A percentile compares a stretch with the other conserved stretches of the same genome.
Evolutionary conservation across 148 eudicot genomes (phyloP).

Genomic region (Cornus florida): DNA sequence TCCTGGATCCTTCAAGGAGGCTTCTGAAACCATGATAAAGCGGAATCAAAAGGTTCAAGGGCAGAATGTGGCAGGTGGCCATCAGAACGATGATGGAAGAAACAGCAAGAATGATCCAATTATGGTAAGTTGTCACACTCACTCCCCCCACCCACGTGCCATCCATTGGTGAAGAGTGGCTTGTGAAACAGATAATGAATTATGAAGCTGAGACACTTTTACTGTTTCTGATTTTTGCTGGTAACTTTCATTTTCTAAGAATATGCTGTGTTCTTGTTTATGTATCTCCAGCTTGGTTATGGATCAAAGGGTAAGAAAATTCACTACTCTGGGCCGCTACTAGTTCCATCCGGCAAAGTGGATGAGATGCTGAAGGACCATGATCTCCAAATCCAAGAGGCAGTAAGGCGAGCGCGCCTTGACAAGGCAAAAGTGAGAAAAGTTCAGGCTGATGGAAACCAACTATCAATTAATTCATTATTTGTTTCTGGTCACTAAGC

Average conservation of each 20-base stretch:
- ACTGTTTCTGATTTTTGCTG: neutral
- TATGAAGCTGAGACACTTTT: too few relatives aligned
- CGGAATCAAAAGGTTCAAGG: slow-evolving; percentile 44
- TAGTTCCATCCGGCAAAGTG: slow-evolving; percentile 81
- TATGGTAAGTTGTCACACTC: slow-evolving; percentile 52
- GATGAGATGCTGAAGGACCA: slow-evolving; percentile 93
- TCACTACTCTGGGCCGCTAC: slow-evolving; percentile 92
- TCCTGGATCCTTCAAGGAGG: slow-evolving; percentile 86
- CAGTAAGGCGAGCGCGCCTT: slow-evolving; percentile 75
- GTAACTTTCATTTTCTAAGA: neutral
- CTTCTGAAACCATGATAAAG: slow-evolving; percentile 42
- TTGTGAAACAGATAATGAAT: too few relatives aligned
- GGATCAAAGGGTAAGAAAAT: slow-evolving; percentile 88
- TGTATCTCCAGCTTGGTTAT: slow-evolving; percentile 60
- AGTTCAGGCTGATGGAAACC: slow-evolving; percentile 53
- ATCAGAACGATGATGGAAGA: slow-evolving; percentile 60
- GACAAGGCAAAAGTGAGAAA: slow-evolving; percentile 70
- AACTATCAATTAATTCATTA: slow-evolving; percentile 44
- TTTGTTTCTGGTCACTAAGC: slow-evolving; percentile 56
- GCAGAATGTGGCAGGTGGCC: slow-evolving; percentile 33
- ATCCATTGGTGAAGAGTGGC: neutral
- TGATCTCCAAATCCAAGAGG: slow-evolving; percentile 89
- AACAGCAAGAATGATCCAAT: slow-evolving; percentile 59
- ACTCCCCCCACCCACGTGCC: neutral
- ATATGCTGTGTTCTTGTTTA: neutral